A percentile compares a stretch with the other conserved stretches of the same genome.
phyloP scores from a whole-genome alignment of 1,284 basidiomycete species.

The Hymenochaete sp. region DNA sequence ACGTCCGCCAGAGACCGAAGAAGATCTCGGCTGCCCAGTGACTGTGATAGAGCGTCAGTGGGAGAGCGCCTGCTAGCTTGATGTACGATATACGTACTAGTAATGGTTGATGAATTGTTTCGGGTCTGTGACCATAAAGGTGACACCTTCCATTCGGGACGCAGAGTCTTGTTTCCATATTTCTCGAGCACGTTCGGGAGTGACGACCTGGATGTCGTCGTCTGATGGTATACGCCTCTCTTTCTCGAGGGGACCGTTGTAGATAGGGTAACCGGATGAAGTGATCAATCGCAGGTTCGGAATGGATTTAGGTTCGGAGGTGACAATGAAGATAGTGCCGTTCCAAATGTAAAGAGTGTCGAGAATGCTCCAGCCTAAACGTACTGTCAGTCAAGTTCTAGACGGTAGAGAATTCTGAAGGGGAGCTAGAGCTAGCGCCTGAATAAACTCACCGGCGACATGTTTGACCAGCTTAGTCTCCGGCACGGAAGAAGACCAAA shows the following conservation, averaged over 20 bases:
- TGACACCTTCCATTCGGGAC: constrained; percentile 8
- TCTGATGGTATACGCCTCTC: constrained; percentile 55
- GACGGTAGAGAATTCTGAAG: background rate
- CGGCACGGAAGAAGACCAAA: constrained; percentile 3
- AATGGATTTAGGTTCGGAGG: constrained; percentile 42
- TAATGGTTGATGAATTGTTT: constrained; percentile 77
- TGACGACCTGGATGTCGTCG: constrained; percentile 69
- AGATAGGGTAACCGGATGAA: constrained; percentile 46
- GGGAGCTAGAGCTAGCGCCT: background rate
- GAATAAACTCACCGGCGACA: constrained; percentile 10
- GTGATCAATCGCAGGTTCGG: constrained; percentile 49
- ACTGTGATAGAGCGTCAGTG: constrained; percentile 5
- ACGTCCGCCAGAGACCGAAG: constrained; percentile 84
- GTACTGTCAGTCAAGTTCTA: background rate
- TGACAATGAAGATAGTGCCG: constrained; percentile 69
- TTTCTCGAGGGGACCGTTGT: constrained; percentile 29
- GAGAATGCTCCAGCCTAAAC: constrained; percentile 62
- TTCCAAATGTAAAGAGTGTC: constrained; percentile 71
- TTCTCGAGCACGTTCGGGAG: constrained; percentile 53
- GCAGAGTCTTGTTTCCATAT: constrained; percentile 48
- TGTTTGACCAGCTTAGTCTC: constrained; percentile 14
- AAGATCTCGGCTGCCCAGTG: constrained; percentile 84
- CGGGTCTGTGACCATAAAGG: constrained; percentile 77
- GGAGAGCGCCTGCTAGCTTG: background rate
- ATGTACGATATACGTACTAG: constrained; percentile 29